These are phyloP conservation scores for Cytospora mali DNA, from an alignment of 2,329 filamentous ascomycete genomes.

Conservation along the genomic window DNA sequence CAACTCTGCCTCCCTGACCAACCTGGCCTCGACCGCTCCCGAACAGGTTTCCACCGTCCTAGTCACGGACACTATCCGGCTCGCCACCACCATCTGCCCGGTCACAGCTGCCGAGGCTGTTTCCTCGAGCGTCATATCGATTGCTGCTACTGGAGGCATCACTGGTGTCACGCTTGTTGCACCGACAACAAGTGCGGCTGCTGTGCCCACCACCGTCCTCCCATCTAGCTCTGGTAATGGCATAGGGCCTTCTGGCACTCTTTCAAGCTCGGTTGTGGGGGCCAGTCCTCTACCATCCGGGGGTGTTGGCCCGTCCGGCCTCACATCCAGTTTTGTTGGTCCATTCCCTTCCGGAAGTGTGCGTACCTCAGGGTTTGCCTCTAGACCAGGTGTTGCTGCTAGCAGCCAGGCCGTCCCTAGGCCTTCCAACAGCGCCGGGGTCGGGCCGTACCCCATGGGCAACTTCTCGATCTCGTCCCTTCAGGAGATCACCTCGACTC, in stretches of 20 bases:
- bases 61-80: conserved; percentile 22
- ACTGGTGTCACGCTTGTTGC: conserved; percentile 3
- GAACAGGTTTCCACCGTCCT: conserved; percentile 14
- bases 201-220: conserved; percentile 9
- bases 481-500: conserved; percentile 28
- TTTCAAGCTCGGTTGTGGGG: background rate
- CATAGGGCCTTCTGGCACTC: background rate
- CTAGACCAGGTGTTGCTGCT: conserved; percentile 7
- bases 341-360: background rate
- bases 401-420: background rate
- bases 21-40: conserved; percentile 13
- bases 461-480: conserved; percentile 14
- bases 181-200: background rate
- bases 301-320: background rate
- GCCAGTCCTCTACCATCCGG: background rate
- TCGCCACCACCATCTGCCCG: conserved; percentile 20
- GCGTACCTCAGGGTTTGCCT: background rate
- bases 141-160: conserved; percentile 17
- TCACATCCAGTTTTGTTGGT: background rate
- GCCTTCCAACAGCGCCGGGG: conserved; percentile 9
- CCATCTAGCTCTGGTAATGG: background rate
- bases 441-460: conserved; percentile 13
- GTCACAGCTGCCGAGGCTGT: conserved; percentile 16
- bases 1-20: conserved; percentile 17
- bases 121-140: conserved; percentile 10